These are phyloP conservation scores for Colletotrichum liaoningense DNA, from an alignment of 2,329 filamentous ascomycete genomes.

Conservation along the genomic window DNA sequence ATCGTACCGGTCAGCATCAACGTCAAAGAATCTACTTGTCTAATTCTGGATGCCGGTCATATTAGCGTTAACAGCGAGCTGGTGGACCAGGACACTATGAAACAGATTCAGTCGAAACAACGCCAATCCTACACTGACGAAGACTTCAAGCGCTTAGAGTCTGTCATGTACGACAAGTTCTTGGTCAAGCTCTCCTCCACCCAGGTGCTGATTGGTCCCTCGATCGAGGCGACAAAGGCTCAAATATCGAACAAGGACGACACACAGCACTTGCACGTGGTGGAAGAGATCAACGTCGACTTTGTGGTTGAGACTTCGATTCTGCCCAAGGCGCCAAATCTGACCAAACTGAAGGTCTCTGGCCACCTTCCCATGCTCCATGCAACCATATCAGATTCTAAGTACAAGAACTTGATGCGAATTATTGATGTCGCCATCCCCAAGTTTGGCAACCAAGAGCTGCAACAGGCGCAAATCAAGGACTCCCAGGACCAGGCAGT, in stretches of 20 bases:
- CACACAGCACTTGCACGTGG: slow-evolving; percentile 82
- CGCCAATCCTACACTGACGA: slow-evolving; percentile 87
- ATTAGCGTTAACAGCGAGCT: slow-evolving; percentile 94
- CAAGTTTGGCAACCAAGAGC: slow-evolving; percentile 69
- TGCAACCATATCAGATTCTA: slow-evolving; percentile 90
- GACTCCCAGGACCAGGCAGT: slow-evolving; percentile 41
- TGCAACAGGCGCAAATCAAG: slow-evolving; percentile 31
- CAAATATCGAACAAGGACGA: slow-evolving; percentile 79
- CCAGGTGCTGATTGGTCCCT: slow-evolving; percentile 93
- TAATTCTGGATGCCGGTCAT: slow-evolving; percentile 96
- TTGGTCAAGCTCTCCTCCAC: slow-evolving; percentile 92
- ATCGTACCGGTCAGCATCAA: slow-evolving; percentile 96
- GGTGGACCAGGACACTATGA: slow-evolving; percentile 90
- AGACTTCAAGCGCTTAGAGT: slow-evolving; percentile 88
- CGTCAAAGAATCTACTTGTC: slow-evolving; percentile 80
- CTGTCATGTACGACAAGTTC: slow-evolving; percentile 98
- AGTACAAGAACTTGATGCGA: slow-evolving; percentile 97
- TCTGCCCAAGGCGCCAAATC: slow-evolving; percentile 91
- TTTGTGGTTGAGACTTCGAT: slow-evolving; percentile 98
- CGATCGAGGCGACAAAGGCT: slow-evolving; percentile 88
- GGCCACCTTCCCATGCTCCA: slow-evolving; percentile 93
- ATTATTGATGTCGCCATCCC: slow-evolving; percentile 96
- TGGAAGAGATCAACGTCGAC: slow-evolving; percentile 97
- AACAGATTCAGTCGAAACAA: slow-evolving; percentile 91
- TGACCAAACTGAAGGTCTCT: slow-evolving; percentile 91